These are phyloP conservation scores for Epichloe gansuensis DNA, from an alignment of 2,329 filamentous ascomycete species.

Conservation along the genomic window DNA sequence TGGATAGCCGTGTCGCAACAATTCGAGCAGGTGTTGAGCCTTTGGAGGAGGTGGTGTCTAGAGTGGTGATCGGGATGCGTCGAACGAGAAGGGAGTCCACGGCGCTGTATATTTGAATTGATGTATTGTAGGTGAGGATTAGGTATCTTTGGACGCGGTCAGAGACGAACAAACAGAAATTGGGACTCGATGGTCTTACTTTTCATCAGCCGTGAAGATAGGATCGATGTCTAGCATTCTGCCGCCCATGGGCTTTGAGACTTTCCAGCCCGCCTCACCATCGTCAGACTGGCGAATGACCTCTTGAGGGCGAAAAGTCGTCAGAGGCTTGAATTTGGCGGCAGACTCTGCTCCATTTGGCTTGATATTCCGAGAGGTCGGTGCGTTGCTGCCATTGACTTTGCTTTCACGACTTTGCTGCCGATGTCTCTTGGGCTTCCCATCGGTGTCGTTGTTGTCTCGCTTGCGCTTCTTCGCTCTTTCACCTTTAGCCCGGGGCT, in stretches of 20 bases:
- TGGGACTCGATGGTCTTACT: conserved; percentile 29
- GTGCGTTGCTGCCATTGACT: conserved; percentile 12
- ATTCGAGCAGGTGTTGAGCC: conserved; percentile 21
- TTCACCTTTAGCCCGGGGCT: conserved; percentile 21
- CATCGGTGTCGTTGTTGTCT: conserved; percentile 29
- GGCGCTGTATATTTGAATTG: conserved; percentile 70
- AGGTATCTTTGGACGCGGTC: conserved; percentile 42
- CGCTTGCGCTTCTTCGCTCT: conserved; percentile 35
- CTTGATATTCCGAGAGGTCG: background rate
- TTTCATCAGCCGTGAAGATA: conserved; percentile 48
- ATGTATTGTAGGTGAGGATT: conserved; percentile 61
- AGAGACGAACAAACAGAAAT: background rate
- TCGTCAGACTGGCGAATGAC: conserved; percentile 17
- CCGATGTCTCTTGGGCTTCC: conserved; percentile 29
- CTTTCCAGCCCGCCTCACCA: conserved; percentile 36
- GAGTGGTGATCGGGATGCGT: conserved; percentile 44
- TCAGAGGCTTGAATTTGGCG: conserved; percentile 3
- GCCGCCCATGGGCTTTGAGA: conserved; percentile 54
- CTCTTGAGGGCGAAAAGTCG: conserved; percentile 12
- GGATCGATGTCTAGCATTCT: conserved; percentile 54
- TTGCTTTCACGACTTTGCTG: conserved; percentile 19
- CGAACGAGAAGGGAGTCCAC: conserved; percentile 70
- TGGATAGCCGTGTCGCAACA: conserved; percentile 29
- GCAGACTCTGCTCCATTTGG: conserved; percentile 5
- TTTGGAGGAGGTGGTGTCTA: conserved; percentile 16